Evolutionary conservation across 805 yeast genomes (phyloP), one percentile per base, ranked within the genome.

Genomic region (Myxozyma neglecta): DNA sequence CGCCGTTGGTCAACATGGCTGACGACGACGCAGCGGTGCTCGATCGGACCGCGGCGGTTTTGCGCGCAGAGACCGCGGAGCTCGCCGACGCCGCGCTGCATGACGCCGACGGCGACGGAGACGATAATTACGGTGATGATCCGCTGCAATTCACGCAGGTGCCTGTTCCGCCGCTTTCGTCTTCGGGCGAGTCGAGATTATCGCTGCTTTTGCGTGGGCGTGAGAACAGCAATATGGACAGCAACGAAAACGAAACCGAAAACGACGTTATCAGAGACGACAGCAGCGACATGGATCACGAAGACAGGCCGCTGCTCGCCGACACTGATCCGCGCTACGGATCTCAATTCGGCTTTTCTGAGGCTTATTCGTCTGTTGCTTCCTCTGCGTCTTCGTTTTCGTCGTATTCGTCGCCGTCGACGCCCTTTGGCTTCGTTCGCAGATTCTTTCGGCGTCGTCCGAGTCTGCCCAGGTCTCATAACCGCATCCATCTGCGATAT

Each of bases 61-160:
- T 62, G n/a, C 57, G 68, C 39, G 67, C 59, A 36, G 57, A 57
- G 45, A 65, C 68, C 9, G 68, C 68, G 2, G 69, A 65, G 53
- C 45, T 65, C 13, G 68, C 68, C 10, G 48, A 53, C 7, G 20
- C 62, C 37, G 68, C 68, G 5, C 61, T 65, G 13, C 53, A 51
- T 5, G 65, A 62, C 36, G 40, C 43, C 29, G 29, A 5, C 29
- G 29, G 29, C 29, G 5, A 24, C 29, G 29, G 29, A 3, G 29
- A 24, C 29, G 2, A 24, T 24, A 5, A 24, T 2, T 24, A 24
- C 5, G 29, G 5, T 24, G 5, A 24, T 5, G 29, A 24, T 24
- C 4, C 29, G 29, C 29, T 24, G 29, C 29, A 24, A 3, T 39
- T 51, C 9, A 20, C 61, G 14, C 50, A 61, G 9, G 51, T 58